Percentiles rank a stretch among this genome's conserved stretches.
Conservation (phyloP, 177 flowering plant genomes). For the Telopea speciosissima region DNA sequence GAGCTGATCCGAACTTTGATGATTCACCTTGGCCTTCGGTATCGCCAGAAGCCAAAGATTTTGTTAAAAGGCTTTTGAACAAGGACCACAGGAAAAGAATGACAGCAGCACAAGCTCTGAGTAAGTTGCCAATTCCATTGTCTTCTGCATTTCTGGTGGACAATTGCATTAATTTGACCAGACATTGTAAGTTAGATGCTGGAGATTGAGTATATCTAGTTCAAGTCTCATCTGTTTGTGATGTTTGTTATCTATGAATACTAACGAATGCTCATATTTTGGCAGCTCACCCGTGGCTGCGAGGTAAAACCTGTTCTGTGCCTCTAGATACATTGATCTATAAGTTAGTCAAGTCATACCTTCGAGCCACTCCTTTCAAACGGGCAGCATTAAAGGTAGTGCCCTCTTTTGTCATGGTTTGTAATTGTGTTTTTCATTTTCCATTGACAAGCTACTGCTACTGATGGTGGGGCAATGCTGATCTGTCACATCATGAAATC, state of each 20-base stretch:
- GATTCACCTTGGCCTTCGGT: slow-evolving; percentile 92
- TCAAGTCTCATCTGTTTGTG: neutral
- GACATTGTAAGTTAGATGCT: neutral
- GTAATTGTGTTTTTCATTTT: neutral
- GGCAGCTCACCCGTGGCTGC: slow-evolving; percentile 98
- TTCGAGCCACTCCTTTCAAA: slow-evolving; percentile 76
- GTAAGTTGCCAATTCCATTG: slow-evolving; percentile 36
- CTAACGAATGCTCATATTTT: slow-evolving; percentile 12
- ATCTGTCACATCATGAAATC: neutral
- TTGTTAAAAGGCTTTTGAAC: slow-evolving; percentile 79
- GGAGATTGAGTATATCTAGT: neutral
- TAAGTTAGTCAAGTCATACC: slow-evolving; percentile 80
- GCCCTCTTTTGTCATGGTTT: neutral
- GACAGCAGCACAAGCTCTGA: slow-evolving; percentile 91
- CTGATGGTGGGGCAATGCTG: neutral
- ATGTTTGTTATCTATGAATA: neutral
- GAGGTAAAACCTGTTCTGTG: slow-evolving; percentile 42
- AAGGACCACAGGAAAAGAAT: slow-evolving; percentile 95
- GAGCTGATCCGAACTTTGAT: slow-evolving; percentile 90
- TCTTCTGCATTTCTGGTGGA: neutral
- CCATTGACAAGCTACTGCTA: neutral
- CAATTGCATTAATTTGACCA: neutral
- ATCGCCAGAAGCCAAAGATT: slow-evolving; percentile 86
- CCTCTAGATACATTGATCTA: slow-evolving; percentile 77
- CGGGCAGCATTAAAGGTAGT: slow-evolving; percentile 88